Percentiles rank a stretch among this genome's conserved stretches.
Evolutionary conservation across 768 basidiomycete genomes (phyloP).

Genomic region (Pleurotus djamor): DNA sequence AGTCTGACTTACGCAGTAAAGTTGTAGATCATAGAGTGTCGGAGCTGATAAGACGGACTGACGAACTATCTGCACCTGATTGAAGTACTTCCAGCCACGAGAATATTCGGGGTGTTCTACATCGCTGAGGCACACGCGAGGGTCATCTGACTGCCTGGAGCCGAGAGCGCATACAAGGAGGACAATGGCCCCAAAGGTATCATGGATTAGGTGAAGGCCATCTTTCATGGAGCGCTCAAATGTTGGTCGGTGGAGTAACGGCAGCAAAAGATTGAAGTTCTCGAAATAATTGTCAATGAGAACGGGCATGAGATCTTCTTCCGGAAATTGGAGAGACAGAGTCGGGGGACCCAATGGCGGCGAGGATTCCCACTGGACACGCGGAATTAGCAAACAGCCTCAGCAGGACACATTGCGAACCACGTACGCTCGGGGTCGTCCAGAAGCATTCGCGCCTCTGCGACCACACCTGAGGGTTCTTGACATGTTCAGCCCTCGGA

Average conservation of each 20-base stretch:
- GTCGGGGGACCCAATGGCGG: slow-evolving; percentile 15
- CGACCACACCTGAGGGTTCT: slow-evolving; percentile 15
- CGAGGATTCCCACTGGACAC: slow-evolving; percentile 28
- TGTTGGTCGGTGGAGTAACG: slow-evolving; percentile 71
- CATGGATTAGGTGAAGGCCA: slow-evolving; percentile 47
- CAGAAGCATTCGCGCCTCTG: slow-evolving; percentile 47
- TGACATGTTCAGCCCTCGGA: slow-evolving; percentile 15
- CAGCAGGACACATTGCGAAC: background rate
- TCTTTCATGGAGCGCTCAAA: slow-evolving; percentile 54
- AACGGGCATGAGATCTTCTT: slow-evolving; percentile 45
- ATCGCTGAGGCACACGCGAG: slow-evolving; percentile 49
- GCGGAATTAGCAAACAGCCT: background rate
- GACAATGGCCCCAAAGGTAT: slow-evolving; percentile 43
- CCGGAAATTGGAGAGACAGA: slow-evolving; percentile 43
- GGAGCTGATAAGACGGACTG: slow-evolving; percentile 57
- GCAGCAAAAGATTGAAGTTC: slow-evolving; percentile 49
- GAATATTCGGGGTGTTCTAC: slow-evolving; percentile 27
- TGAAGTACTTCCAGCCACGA: slow-evolving; percentile 65
- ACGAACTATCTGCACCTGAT: slow-evolving; percentile 62
- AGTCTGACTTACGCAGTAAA: slow-evolving; percentile 46
- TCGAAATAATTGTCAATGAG: slow-evolving; percentile 69
- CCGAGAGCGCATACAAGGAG: slow-evolving; percentile 35
- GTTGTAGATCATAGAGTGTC: slow-evolving; percentile 72
- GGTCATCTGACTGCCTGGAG: slow-evolving; percentile 52
- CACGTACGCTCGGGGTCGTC: slow-evolving; percentile 41